These are phyloP conservation scores for Pleurotus giganteus DNA, from an alignment of 768 basidiomycete genomes.

Conservation along the genomic window DNA sequence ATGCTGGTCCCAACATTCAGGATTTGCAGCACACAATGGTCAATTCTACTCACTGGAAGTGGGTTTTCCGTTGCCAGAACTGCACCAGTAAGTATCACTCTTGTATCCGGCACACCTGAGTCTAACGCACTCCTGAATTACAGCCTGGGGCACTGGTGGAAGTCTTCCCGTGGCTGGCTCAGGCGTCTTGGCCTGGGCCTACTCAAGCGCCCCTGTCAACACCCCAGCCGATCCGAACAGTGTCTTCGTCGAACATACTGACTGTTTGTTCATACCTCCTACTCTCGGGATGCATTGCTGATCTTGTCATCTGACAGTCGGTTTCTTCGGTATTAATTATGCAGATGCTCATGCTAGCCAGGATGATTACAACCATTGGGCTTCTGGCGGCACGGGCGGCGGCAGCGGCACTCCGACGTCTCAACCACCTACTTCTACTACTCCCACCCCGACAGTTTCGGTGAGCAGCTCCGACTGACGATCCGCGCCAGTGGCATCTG, in stretches of 20 bases:
- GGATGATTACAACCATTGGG: slow-evolving; percentile 47
- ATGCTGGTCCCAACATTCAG: slow-evolving; percentile 51
- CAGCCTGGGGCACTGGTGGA: slow-evolving; percentile 39
- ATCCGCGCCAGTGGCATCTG: neutral
- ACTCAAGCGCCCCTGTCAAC: slow-evolving; percentile 40
- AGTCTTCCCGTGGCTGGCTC: slow-evolving; percentile 31
- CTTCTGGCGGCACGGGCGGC: slow-evolving; percentile 45
- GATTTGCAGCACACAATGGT: slow-evolving; percentile 47
- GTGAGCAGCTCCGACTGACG: slow-evolving; percentile 18
- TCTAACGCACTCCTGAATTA: neutral
- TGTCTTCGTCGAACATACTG: slow-evolving; percentile 55
- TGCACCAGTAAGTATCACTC: slow-evolving; percentile 47
- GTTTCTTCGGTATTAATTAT: slow-evolving; percentile 56
- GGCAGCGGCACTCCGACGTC: slow-evolving; percentile 27
- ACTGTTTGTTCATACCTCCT: slow-evolving; percentile 38
- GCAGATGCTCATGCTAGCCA: slow-evolving; percentile 44
- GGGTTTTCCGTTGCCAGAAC: slow-evolving; percentile 66
- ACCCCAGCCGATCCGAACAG: slow-evolving; percentile 48
- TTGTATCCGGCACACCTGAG: neutral
- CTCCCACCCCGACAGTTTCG: slow-evolving; percentile 27
- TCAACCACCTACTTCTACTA: slow-evolving; percentile 32
- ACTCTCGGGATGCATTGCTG: neutral
- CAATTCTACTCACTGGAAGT: slow-evolving; percentile 65
- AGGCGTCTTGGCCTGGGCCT: slow-evolving; percentile 53
- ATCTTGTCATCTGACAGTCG: slow-evolving; percentile 34